phyloP scores from a whole-genome alignment of 768 basidiomycete genomes.

The Lentinula boryana region DNA sequence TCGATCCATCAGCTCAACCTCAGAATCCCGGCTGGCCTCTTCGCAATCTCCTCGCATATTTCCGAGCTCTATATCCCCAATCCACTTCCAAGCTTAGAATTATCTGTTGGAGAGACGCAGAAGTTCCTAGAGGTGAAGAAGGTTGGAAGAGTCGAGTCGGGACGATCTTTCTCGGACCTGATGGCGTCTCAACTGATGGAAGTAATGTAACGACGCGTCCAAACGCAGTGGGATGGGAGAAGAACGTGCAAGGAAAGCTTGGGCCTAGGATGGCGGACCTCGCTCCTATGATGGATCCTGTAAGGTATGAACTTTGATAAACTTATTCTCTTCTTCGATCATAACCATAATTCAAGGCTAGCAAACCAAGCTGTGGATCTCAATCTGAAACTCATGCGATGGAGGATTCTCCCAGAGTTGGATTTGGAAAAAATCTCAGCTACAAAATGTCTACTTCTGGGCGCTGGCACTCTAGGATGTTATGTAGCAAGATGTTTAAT shows the following conservation, averaged over 20 bases:
- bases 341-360: constrained; percentile 41
- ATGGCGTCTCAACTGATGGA: constrained; percentile 10
- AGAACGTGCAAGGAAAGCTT: constrained; percentile 82
- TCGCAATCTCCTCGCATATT: constrained; percentile 84
- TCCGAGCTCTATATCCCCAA: constrained; percentile 53
- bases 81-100: constrained; percentile 49
- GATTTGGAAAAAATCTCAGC: constrained; percentile 81
- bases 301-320: constrained; percentile 37
- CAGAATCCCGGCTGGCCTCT: constrained; percentile 87
- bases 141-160: constrained; percentile 66
- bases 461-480: constrained; percentile 95
- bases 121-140: constrained; percentile 31
- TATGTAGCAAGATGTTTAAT: constrained; percentile 91
- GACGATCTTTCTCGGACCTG: constrained; percentile 29
- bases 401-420: constrained; percentile 88
- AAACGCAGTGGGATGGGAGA: constrained; percentile 91
- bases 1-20: constrained; percentile 80
- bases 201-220: constrained; percentile 30
- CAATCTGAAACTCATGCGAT: constrained; percentile 96
- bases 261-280: constrained; percentile 85
- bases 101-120: constrained; percentile 72
- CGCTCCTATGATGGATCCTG: constrained; percentile 95
- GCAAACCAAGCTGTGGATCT: constrained; percentile 97
- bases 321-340: neutral
- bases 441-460: constrained; percentile 81